These are phyloP conservation scores for Raffaelea arxii DNA, from an alignment of 2,329 filamentous ascomycete species.

Conservation along the genomic window DNA sequence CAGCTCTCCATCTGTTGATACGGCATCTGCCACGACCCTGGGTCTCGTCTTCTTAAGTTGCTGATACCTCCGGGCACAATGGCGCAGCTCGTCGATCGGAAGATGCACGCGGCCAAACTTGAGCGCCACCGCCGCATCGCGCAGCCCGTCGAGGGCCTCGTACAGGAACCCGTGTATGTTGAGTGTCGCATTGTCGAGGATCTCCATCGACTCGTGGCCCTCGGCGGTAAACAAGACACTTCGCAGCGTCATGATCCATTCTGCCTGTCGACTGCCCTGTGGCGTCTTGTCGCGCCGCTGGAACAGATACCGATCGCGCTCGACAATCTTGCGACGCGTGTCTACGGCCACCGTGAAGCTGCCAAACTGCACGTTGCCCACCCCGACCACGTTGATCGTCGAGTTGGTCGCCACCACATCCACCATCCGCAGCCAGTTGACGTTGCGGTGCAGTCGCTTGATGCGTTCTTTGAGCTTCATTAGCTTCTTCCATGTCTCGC, in stretches of 20 bases:
- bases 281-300: slow-evolving; percentile 54
- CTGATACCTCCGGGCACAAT: slow-evolving; percentile 50
- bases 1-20: no score
- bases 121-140: slow-evolving; percentile 80
- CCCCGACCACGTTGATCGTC: slow-evolving; percentile 64
- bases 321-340: slow-evolving; percentile 82
- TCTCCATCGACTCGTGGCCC: slow-evolving; percentile 72
- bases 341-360: slow-evolving; percentile 81
- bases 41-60: slow-evolving; percentile 23
- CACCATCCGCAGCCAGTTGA: slow-evolving; percentile 81
- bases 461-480: slow-evolving; percentile 74
- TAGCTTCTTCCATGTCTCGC: slow-evolving; percentile 71
- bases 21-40: slow-evolving; percentile 19
- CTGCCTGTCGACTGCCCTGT: slow-evolving; percentile 61
- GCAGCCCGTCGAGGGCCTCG: slow-evolving; percentile 73
- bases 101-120: slow-evolving; percentile 87
- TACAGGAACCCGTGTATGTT: slow-evolving; percentile 90
- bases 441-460: slow-evolving; percentile 75
- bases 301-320: slow-evolving; percentile 80
- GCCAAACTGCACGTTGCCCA: slow-evolving; percentile 77
- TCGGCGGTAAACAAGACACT: slow-evolving; percentile 85
- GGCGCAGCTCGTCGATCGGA: slow-evolving; percentile 75
- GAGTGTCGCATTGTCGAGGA: slow-evolving; percentile 78
- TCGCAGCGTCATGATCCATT: slow-evolving; percentile 83
- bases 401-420: slow-evolving; percentile 81